phyloP scores from a whole-genome alignment of 305 asterid genomes.

The Withania somnifera region DNA sequence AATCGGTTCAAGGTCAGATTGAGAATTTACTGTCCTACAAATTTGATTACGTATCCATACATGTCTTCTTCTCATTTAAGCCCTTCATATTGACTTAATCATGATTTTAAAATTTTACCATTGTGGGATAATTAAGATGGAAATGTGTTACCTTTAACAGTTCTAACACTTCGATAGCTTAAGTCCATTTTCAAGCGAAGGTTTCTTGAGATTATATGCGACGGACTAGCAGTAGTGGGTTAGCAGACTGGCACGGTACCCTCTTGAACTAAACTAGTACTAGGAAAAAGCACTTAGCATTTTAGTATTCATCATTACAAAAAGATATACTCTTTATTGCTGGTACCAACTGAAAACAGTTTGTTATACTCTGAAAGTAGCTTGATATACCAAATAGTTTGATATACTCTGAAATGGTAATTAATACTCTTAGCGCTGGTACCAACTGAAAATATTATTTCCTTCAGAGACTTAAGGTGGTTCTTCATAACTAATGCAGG shows the following conservation, averaged over 20 bases:
- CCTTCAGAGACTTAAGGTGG: neutral
- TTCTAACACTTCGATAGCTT: neutral
- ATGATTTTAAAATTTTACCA: neutral
- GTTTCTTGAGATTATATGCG: neutral
- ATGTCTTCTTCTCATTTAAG: neutral
- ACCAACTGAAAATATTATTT: neutral
- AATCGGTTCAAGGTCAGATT: slow-evolving; percentile 64
- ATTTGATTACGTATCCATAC: neutral
- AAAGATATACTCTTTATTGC: neutral
- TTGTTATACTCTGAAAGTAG: too few relatives aligned
- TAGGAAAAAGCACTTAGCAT: neutral
- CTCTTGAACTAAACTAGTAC: neutral
- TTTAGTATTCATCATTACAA: neutral
- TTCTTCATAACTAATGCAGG: slow-evolving; percentile 38
- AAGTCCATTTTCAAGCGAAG: neutral
- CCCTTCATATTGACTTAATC: neutral
- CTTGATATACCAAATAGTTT: too few relatives aligned
- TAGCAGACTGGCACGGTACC: neutral
- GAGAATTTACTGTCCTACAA: neutral
- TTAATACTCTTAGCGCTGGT: neutral
- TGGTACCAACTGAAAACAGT: neutral
- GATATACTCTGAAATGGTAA: too few relatives aligned
- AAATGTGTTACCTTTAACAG: neutral
- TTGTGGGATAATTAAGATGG: neutral
- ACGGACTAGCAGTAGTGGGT: neutral